These are phyloP conservation scores for Fusarium globosum DNA, from an alignment of 2,329 filamentous ascomycete species.

Conservation along the genomic window DNA sequence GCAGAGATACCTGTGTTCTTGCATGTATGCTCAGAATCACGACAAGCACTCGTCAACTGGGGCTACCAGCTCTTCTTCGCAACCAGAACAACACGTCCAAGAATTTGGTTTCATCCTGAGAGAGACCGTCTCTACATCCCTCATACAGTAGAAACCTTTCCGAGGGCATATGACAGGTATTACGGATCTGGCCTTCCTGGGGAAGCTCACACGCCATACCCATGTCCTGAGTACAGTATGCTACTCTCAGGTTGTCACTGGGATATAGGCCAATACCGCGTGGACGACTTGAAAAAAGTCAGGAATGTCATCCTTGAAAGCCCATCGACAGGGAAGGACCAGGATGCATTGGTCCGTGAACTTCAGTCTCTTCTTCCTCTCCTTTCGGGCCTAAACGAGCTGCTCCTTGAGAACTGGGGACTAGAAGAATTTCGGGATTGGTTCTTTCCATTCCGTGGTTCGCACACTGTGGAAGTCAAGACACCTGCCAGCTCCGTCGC, in stretches of 20 bases:
- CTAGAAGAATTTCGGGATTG: neutral
- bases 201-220: neutral
- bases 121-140: neutral
- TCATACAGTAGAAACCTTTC: neutral
- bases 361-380: neutral
- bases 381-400: neutral
- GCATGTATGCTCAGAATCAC: neutral
- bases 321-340: neutral
- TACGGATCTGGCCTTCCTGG: neutral
- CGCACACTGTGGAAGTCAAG: neutral
- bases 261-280: neutral
- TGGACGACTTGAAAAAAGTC: neutral
- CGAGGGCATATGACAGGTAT: neutral
- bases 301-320: neutral
- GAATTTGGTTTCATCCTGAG: neutral
- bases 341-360: neutral
- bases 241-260: neutral
- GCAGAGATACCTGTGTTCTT: neutral
- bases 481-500: neutral
- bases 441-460: neutral
- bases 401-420: neutral
- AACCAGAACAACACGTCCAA: neutral
- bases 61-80: neutral
- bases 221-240: neutral
- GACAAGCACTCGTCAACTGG: neutral